Base-by-base conservation (phyloP, 768 basidiomycete species). In the Phanerochaete sordida region DNA sequence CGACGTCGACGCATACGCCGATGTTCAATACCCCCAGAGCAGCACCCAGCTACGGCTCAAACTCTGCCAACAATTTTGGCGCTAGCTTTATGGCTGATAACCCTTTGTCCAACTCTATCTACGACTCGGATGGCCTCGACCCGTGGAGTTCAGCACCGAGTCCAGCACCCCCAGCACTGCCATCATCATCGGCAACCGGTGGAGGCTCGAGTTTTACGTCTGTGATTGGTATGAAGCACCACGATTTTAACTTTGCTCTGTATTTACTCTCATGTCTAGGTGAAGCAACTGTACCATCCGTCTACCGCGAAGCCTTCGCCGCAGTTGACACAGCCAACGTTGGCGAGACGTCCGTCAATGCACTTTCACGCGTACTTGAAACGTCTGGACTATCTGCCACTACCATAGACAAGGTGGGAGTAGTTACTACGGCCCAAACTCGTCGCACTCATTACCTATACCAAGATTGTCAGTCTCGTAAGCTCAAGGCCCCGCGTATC, bases 1-100 rank as follows among this genome's bases (percentile, higher is more conserved):
- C 53, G 53, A 54, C 53, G 31, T 21, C 15, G 35, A 54, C 45
- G 61, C 23, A 56, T 23, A 12, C 66, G 61, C 76, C 68, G 57
- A 93, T 93, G 91, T 93, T 93, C 79, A 93, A 93, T 77, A 82
- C 90, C 53, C 91, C 91, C 56, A 82, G 91, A 53, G 84, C 86
- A 44, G 83, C 80, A 26, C 89, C 88, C 65, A 78, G 87, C 61
- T 91, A 92, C 67, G 77, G 79, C 50, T 75, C 79, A 35, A 78
- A 79, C 21, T 78, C 87, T 1, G 77, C 78, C 43, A 79, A 76
- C 24, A 84, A 84, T 44, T 81, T 91, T 61, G 87, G 87, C 16
- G 66, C 77, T 46, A 90, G 87, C 72, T 90, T 85, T 70, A 87
- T 91, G 24, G 86, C 86, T 65, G 87, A 90, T 65, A 85, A 92